Conservation (phyloP, 352 stramenopile genomes). For the Phytopythium cucurbitacearum region DNA sequence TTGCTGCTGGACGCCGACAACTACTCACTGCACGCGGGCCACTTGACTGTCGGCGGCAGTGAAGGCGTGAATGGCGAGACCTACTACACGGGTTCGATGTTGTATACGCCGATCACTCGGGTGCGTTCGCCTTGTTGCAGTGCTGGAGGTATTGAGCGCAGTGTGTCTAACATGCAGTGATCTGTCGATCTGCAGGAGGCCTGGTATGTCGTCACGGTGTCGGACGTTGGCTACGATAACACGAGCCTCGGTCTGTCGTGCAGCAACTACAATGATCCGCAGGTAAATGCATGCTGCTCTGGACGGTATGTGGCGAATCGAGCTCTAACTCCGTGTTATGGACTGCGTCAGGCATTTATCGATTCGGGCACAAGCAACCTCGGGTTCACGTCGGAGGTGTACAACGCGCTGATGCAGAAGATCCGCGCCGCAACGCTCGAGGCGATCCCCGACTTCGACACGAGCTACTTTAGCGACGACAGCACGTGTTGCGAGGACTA, state of each 20-base stretch:
- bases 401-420: constrained; percentile 67
- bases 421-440: constrained; percentile 56
- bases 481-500: constrained; percentile 72
- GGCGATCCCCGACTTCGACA: constrained; percentile 56
- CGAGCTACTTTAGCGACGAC: constrained; percentile 66
- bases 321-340: too few species aligned
- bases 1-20: constrained; percentile 31
- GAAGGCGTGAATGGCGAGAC: constrained; percentile 45
- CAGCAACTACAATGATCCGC: constrained; percentile 64
- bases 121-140: constrained; percentile 11
- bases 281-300: constrained; percentile 11
- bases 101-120: constrained; percentile 73
- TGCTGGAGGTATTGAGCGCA: background rate
- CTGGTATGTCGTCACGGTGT: constrained; percentile 79
- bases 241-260: constrained; percentile 59
- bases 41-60: constrained; percentile 61
- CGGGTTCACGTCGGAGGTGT: constrained; percentile 67
- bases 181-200: constrained; percentile 39
- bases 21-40: constrained; percentile 53
- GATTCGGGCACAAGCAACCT: constrained; percentile 84
- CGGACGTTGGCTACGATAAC: constrained; percentile 62
- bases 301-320: too few species aligned
- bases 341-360: constrained; percentile 49
- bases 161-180: background rate
- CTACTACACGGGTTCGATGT: constrained; percentile 63